Evolutionary conservation across 1,284 basidiomycete genomes (phyloP).

Genomic region (Cystobasidiaceae sp.): DNA sequence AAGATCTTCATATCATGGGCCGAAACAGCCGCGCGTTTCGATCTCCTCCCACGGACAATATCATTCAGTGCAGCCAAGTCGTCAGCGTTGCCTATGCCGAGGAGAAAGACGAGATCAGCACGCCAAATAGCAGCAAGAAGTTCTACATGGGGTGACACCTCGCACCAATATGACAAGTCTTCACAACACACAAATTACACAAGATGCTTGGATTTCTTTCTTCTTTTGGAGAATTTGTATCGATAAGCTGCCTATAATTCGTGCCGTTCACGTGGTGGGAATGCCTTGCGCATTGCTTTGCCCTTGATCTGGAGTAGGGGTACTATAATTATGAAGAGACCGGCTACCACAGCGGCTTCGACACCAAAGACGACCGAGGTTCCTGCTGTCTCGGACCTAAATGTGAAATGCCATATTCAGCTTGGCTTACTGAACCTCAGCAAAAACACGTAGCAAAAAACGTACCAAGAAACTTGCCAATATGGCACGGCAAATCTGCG

Average conservation of each 20-base stretch:
- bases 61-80: neutral
- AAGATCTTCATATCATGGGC: neutral
- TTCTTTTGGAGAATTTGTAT: no score
- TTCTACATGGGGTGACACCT: slow-evolving; percentile 40
- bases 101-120: neutral
- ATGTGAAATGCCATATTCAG: slow-evolving; percentile 40
- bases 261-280: no score
- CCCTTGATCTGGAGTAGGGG: slow-evolving; percentile 55
- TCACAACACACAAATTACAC: slow-evolving; percentile 57
- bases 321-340: slow-evolving; percentile 54
- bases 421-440: no score
- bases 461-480: slow-evolving; percentile 55
- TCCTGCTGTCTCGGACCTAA: slow-evolving; percentile 53
- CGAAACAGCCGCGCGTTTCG: no score
- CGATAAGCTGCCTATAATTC: no score
- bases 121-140: neutral
- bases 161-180: slow-evolving; percentile 54
- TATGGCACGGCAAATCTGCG: slow-evolving; percentile 57
- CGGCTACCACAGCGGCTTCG: slow-evolving; percentile 58
- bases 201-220: no score
- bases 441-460: no score
- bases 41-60: no score
- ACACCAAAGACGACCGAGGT: slow-evolving; percentile 57
- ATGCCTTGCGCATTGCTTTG: slow-evolving; percentile 45
- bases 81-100: neutral